Conservation (phyloP, 441 rosid genomes). For the Adansonia madagascariensis region DNA sequence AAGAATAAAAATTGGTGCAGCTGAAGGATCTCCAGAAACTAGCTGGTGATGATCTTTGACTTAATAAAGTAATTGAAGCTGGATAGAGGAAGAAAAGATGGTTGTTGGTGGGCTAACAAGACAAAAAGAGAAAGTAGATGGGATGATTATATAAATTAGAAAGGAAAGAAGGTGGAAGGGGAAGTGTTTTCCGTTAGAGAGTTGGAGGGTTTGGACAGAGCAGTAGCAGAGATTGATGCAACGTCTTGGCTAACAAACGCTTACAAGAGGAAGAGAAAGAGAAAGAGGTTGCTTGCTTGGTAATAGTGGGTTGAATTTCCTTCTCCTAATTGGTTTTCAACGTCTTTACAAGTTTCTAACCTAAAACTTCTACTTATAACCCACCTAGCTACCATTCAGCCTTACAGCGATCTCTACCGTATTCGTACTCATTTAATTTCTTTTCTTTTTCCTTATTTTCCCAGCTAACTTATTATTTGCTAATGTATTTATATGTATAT, state of each 20-base stretch:
- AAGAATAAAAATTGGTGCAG: not conserved
- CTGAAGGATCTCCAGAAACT: not conserved
- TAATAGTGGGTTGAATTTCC: constrained; percentile 53
- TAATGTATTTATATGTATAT: not conserved
- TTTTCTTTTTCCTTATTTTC: not conserved
- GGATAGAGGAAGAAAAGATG: constrained; percentile 1
- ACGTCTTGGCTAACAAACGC: constrained; percentile 77
- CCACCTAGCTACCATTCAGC: constrained; percentile 45
- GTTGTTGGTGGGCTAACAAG: too few species aligned
- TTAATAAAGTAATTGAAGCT: not conserved
- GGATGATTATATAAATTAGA: not conserved
- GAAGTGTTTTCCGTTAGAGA: too few species aligned
- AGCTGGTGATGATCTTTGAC: not conserved
- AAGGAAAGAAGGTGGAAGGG: not conserved
- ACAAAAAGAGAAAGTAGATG: not conserved
- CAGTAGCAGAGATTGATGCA: constrained; percentile 61
- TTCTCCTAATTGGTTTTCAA: constrained; percentile 67
- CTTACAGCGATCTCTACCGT: not conserved
- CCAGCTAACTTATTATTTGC: not conserved
- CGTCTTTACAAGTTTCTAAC: constrained; percentile 78
- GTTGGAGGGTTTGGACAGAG: constrained; percentile 37
- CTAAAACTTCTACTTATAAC: constrained; percentile 78
- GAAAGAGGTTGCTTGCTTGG: constrained; percentile 64
- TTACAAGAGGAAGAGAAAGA: not conserved
- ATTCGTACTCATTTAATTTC: not conserved